Base-by-base conservation (phyloP, 495 filamentous ascomycete species). In the Oleoguttula mirabilis region DNA sequence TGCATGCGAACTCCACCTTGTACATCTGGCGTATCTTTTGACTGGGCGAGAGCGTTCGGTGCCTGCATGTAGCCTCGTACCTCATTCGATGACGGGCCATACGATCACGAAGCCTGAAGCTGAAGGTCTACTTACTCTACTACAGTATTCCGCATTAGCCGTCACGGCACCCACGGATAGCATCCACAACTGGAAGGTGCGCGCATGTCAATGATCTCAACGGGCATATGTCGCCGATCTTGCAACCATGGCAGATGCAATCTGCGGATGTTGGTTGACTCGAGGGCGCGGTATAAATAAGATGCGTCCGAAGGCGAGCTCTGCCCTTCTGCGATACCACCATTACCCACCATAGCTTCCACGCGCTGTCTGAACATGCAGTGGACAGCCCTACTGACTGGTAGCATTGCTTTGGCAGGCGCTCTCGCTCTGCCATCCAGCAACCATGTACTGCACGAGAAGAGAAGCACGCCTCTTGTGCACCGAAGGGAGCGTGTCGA, bases 391-490 rank as follows among this genome's bases (percentile, higher is more conserved):
- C 8, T 14, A 20, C 23, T 41, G 5, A 12, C 38, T 6, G 10
- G 21, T 21, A 11, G 21, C 10, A 22, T 22, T 6, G 7, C 30
- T 22, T 4, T 32, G 5, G 16, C 38, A 21, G 10, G 24, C 10
- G 21, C 24, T 6, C 27, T 28, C 12, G 22, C 38, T n/a, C 23
- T 30, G 3, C 38, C 38, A 4, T 27, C 38, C n/a, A 17, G 27
- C 17, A 21, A 24, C 36, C 40, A 43, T 35, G 40, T 43, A 4
- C 16, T 43, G 3, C 40, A 43, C 16, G 40, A 43, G 40, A 43
- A 43, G 30, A 8, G 40, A 14, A 17, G 8, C 5, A 8, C n/a
- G 4, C 40, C 40, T 4, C 8, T 12, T 8, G n/a, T 14, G n/a
- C 6, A 35, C 7, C 17, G 17, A 5, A n/a, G 27, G 4, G 7